Percentiles rank a stretch among this genome's conserved stretches.
These are phyloP conservation scores for Pyrus hybrid DNA, from an alignment of 331 rosid genomes.

Conservation along the genomic window DNA sequence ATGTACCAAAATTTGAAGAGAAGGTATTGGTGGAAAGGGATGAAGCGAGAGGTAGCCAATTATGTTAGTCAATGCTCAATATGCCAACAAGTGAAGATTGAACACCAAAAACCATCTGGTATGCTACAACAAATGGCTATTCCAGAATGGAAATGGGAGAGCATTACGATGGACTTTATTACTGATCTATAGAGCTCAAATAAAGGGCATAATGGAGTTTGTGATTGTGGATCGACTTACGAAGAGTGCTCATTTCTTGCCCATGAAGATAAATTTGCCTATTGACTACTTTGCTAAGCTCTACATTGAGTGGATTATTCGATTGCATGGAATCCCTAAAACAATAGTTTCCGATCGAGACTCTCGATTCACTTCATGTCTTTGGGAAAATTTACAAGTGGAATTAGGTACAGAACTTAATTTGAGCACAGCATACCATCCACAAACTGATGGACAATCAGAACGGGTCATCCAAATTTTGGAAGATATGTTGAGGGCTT, in stretches of 20 bases:
- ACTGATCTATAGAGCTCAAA: not conserved
- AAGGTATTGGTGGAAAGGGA: not conserved
- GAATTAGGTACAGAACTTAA: no score
- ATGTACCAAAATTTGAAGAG: not conserved
- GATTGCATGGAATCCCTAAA: no score
- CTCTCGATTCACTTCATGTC: no score
- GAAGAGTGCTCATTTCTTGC: not conserved
- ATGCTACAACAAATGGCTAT: not conserved
- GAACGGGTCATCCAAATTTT: no score
- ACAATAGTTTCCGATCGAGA: no score
- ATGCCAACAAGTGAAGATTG: no score
- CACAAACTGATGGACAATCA: no score
- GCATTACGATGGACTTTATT: not conserved
- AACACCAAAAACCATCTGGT: not conserved
- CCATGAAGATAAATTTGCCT: rapidly evolving
- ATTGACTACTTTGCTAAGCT: no score
- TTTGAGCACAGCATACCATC: no score
- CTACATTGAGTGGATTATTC: no score
- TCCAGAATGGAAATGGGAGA: not conserved
- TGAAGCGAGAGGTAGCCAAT: not conserved
- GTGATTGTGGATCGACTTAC: not conserved
- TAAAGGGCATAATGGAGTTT: not conserved
- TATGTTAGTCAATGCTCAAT: not conserved
- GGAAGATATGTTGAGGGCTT: not conserved
- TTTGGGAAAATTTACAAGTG: no score